Evolutionary conservation across 78 protist species (phyloP).

Genomic region (Chrysochromulina tobinii): DNA sequence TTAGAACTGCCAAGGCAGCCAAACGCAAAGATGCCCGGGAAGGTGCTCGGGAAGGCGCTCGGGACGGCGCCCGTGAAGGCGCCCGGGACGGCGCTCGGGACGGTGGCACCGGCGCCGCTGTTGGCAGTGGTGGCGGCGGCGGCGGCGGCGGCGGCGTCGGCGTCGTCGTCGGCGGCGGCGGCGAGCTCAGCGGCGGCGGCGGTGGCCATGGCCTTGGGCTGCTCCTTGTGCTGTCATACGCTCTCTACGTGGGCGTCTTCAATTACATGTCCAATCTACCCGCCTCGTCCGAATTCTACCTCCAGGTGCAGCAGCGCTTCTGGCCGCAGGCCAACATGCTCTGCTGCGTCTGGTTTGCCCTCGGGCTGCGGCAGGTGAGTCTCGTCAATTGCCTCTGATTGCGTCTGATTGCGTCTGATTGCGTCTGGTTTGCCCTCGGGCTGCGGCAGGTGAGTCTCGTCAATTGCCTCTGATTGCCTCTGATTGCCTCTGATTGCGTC

Average conservation of each 20-base stretch:
- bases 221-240: neutral
- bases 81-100: neutral
- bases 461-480: too few species aligned
- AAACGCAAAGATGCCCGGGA: too few species aligned
- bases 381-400: too few species aligned
- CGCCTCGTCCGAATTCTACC: neutral
- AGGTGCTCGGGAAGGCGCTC: too few species aligned
- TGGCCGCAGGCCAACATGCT: neutral
- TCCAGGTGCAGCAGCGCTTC: conserved; percentile 1
- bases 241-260: neutral
- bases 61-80: too few species aligned
- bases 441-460: neutral
- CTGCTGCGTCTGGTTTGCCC: neutral
- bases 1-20: too few species aligned
- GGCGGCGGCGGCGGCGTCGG: neutral
- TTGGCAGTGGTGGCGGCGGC: too few species aligned
- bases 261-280: neutral
- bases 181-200: neutral
- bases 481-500: too few species aligned
- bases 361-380: neutral
- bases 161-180: neutral
- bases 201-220: neutral
- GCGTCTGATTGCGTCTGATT: too few species aligned
- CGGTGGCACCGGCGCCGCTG: neutral
- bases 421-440: neutral